These are phyloP conservation scores for Tylopilus plumbeoviolaceoides DNA, from an alignment of 768 basidiomycete species.

Conservation along the genomic window DNA sequence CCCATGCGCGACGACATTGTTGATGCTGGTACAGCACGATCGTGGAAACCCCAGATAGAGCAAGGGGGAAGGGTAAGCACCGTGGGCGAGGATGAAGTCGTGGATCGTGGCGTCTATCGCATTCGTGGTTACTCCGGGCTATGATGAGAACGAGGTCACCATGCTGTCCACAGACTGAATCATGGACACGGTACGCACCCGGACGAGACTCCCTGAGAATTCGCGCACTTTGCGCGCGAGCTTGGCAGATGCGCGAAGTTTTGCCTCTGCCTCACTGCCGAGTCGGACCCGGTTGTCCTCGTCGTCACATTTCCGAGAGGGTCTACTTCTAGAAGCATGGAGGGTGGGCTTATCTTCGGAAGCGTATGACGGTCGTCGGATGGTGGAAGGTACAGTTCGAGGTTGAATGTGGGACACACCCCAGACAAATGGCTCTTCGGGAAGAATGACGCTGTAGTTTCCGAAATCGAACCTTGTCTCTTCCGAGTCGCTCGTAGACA, in stretches of 20 bases:
- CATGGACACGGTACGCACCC: slow-evolving; percentile 32
- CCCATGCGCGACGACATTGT: slow-evolving; percentile 84
- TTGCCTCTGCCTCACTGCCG: slow-evolving; percentile 49
- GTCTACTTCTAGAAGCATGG: background rate
- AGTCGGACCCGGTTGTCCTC: slow-evolving; percentile 42
- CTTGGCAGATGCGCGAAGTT: slow-evolving; percentile 48
- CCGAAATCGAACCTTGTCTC: slow-evolving; percentile 40
- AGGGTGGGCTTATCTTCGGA: background rate
- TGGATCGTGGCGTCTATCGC: slow-evolving; percentile 71
- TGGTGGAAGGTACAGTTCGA: slow-evolving; percentile 50
- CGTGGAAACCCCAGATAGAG: slow-evolving; percentile 57
- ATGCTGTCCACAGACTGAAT: background rate
- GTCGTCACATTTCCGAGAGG: slow-evolving; percentile 6
- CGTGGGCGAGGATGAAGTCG: slow-evolving; percentile 57
- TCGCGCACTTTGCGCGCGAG: slow-evolving; percentile 56
- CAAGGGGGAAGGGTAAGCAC: slow-evolving; percentile 86
- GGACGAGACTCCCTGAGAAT: slow-evolving; percentile 50
- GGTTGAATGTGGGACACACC: slow-evolving; percentile 59
- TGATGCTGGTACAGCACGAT: slow-evolving; percentile 65
- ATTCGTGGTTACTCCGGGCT: slow-evolving; percentile 75
- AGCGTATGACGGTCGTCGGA: slow-evolving; percentile 53
- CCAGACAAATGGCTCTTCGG: slow-evolving; percentile 59
- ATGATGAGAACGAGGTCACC: background rate
- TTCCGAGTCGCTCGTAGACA: background rate
- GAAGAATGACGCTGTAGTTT: slow-evolving; percentile 57